A percentile compares a stretch with the other conserved stretches of the same genome.
Evolutionary conservation across 2,329 filamentous ascomycete genomes (phyloP).

Genomic region (Colletotrichum endophyticum): DNA sequence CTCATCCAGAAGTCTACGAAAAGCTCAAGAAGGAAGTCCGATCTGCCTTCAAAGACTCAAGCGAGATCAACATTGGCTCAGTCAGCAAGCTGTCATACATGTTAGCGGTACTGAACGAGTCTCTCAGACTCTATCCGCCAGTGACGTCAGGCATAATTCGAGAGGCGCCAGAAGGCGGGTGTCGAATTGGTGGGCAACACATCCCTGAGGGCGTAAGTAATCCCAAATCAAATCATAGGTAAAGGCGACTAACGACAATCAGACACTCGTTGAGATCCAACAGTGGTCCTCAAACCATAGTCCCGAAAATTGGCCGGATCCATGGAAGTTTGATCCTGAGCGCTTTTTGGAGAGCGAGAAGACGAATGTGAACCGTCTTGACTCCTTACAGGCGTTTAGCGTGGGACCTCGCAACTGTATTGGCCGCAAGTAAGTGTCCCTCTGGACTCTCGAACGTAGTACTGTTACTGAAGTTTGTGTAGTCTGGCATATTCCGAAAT

Average conservation of each 20-base stretch:
- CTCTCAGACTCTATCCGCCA: constrained; percentile 40
- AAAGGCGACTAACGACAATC: background rate
- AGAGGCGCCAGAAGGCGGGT: constrained; percentile 32
- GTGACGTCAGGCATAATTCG: constrained; percentile 27
- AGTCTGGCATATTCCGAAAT: constrained; percentile 13
- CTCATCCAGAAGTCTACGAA: constrained; percentile 30
- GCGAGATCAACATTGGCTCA: constrained; percentile 41
- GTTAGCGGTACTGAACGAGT: constrained; percentile 45
- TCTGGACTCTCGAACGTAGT: background rate
- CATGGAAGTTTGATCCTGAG: constrained; percentile 6
- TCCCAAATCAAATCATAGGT: rapidly evolving
- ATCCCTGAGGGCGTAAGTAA: constrained; percentile 30
- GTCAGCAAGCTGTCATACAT: constrained; percentile 40
- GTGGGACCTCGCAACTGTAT: constrained; percentile 11
- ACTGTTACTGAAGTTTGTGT: background rate
- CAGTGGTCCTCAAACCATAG: background rate
- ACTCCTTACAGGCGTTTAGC: background rate
- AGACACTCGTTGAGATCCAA: background rate
- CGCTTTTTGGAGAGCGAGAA: background rate
- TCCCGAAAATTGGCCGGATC: background rate
- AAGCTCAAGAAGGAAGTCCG: constrained; percentile 44
- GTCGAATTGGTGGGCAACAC: constrained; percentile 29
- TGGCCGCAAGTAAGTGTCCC: constrained; percentile 1
- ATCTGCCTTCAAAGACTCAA: constrained; percentile 33
- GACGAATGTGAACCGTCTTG: background rate